Percentiles rank a stretch among this genome's conserved stretches.
These are phyloP conservation scores for Fraxinus nigra DNA, from an alignment of 305 asterid species.

Conservation along the genomic window DNA sequence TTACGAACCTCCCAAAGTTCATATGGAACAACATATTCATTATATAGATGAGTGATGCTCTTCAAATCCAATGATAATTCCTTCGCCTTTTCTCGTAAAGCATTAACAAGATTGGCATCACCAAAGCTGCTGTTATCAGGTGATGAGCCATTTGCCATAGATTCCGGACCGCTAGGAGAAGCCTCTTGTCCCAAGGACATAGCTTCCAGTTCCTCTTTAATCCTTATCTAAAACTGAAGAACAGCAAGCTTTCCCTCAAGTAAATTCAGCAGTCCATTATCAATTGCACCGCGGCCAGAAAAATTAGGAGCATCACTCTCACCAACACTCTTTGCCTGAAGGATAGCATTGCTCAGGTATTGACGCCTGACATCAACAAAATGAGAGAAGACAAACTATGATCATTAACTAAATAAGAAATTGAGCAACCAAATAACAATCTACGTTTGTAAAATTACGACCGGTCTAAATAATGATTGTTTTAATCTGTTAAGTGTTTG, in stretches of 20 bases:
- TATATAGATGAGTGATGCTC: slow-evolving; percentile 87
- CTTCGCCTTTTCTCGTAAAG: slow-evolving; percentile 57
- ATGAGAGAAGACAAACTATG: slow-evolving; percentile 22
- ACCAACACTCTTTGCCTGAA: slow-evolving; percentile 89
- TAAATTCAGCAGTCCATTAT: slow-evolving; percentile 85
- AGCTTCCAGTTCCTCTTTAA: slow-evolving; percentile 78
- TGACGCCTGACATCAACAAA: slow-evolving; percentile 72
- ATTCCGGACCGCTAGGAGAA: slow-evolving; percentile 47
- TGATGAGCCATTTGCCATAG: slow-evolving; percentile 38
- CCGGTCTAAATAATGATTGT: neutral
- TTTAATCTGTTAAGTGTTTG: neutral
- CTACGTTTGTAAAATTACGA: neutral
- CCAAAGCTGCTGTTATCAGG: slow-evolving; percentile 38
- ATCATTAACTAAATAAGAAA: slow-evolving; percentile 17
- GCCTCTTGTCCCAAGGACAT: slow-evolving; percentile 59
- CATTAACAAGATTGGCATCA: slow-evolving; percentile 33
- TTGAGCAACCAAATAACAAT: neutral
- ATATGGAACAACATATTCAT: slow-evolving; percentile 89
- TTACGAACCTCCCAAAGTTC: slow-evolving; percentile 93
- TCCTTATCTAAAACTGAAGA: slow-evolving; percentile 89
- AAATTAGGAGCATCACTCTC: slow-evolving; percentile 48
- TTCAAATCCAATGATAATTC: slow-evolving; percentile 83
- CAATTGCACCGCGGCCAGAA: slow-evolving; percentile 59
- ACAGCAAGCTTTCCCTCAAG: slow-evolving; percentile 98
- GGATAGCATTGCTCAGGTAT: slow-evolving; percentile 93